These are phyloP conservation scores for Solanum chilense DNA, from an alignment of 257 asterid genomes.

Conservation along the genomic window DNA sequence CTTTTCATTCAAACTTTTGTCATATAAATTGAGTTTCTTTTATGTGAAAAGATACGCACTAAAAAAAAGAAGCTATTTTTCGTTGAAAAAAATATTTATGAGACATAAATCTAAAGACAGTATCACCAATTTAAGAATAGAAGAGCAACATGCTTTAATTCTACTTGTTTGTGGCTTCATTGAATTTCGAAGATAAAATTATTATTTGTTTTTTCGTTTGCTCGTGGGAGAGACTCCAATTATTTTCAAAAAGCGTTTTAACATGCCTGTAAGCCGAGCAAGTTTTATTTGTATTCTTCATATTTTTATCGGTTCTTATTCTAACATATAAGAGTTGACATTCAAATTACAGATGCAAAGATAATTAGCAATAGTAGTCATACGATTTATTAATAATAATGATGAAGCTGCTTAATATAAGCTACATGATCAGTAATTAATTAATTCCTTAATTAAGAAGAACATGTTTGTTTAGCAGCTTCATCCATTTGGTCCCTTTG, in stretches of 20 bases:
- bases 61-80: too few relatives aligned
- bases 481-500: conserved; percentile 52
- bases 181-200: neutral
- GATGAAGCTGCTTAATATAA: too few relatives aligned
- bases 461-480: conserved; percentile 68
- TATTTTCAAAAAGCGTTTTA: too few relatives aligned
- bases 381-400: too few relatives aligned
- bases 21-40: neutral
- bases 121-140: neutral
- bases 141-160: neutral
- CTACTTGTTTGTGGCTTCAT: neutral
- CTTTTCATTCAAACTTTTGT: neutral
- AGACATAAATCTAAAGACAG: neutral
- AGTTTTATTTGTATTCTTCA: neutral
- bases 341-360: neutral
- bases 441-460: neutral
- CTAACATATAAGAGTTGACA: neutral
- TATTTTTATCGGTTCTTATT: too few relatives aligned
- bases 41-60: neutral
- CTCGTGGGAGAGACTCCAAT: neutral
- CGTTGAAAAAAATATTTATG: neutral
- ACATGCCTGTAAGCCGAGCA: neutral
- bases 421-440: neutral
- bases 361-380: neutral
- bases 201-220: too few relatives aligned